Evolutionary conservation across 352 stramenopile genomes (phyloP), one percentile per base, ranked within the genome.

Genomic region (Phytophthora crassamura): DNA sequence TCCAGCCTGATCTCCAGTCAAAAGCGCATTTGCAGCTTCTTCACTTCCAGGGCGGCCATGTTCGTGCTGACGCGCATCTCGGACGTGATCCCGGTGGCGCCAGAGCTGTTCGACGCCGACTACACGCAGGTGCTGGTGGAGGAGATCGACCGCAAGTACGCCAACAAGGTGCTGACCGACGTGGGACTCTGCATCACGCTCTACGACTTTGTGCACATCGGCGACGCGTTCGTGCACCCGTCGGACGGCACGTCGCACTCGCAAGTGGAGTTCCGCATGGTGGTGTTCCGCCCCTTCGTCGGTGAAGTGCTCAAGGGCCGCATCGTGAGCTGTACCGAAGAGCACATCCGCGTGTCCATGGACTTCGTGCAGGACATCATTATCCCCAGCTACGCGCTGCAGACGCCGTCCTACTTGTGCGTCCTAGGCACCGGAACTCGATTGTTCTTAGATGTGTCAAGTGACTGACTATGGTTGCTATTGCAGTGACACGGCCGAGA

Each of bases 361-460:
- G 87, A 95, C 62, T 95, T 95, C 75, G 82, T 95, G 55, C 87
- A 95, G 75, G 87, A 95, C 66, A 95, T 95, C 48, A 92, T 94
- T 66, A 95, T 95, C 56, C 87, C 87, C 42, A 93, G 84, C 25
- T 95, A 95, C 65, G 87, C 87, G 39, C 79, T 95, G 55, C 87
- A 95, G 81, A 93, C 84, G 36, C 87, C 87, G 46, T 95, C 87
- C 22, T 94, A 94, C 70, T 95, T 94, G 86, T 90, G 76, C 56
- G 75, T 63, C 18, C 28, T 32, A 2, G 28, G 5, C 28, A 14
- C 35, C 12, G 15, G 35, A 15, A 1, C 7, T 43, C 12, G 11
- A 48, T 34, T 40, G 36, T 16, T 4, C n/a, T 34, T 52, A 25
- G 49, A 34, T 25, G 54, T 18, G 10, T n/a, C 7, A 38, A 22